Base-by-base conservation (phyloP, 169 alveolate species). In the Blepharisma undulans region DNA sequence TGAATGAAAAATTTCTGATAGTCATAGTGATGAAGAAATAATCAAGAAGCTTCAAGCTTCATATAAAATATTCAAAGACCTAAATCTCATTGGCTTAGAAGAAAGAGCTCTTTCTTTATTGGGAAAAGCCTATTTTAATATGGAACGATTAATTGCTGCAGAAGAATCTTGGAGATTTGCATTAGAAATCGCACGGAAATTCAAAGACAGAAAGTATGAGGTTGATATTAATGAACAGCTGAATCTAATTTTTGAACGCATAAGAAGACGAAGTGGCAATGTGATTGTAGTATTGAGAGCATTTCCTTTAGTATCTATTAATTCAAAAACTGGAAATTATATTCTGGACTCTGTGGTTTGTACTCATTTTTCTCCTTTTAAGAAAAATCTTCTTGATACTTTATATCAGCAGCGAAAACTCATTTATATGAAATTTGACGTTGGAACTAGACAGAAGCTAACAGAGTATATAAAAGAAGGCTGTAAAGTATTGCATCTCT, bases 401-500 rank as follows among this genome's bases (percentile, higher is more conserved):
- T 33, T 79, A 72, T 25, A 25, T 22, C 29, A 79, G 19, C 61
- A 79, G 14, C 34, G 34, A 29, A 84, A 84, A 36, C 33, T 84
- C 0, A 84, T 84, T 21, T 25, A 59, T 30, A 33, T 84, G 36
- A 33, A 59, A 19, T 84, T 84, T 59, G 89, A 84, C 14, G 60
- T 59, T 3, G 78, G 33, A 4, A 84, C 89, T 21, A 22, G 77
- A 84, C 33, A 84, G 7, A 84, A 84, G 6, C 30, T 84, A 6
- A 36, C 10, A 14, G 29, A 59, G 30, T 22, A 33, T 22, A 48
- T 84, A 21, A 59, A 59, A 25, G 61, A 84, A 84, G 89, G 89
- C 77, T 84, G 89, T 30, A 33, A 76, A 84, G 89, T 84, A 4
- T 30, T 84, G 16, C 89, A 84, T 8, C 27, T 84, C 77, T 48